phyloP scores from a whole-genome alignment of 306 rosid species.

The Begonia loranthoides region DNA sequence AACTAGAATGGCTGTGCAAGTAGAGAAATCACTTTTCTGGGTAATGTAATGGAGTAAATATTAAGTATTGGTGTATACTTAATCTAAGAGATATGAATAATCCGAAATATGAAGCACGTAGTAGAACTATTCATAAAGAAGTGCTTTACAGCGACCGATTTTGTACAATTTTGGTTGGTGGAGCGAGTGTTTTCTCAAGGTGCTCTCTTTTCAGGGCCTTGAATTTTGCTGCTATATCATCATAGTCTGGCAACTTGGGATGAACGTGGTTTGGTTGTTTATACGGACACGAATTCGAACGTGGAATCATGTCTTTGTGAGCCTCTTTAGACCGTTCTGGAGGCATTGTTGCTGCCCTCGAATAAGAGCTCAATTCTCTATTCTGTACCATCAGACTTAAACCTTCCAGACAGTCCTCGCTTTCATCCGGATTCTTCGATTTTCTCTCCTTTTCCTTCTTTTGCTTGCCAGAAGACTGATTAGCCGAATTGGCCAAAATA shows the following conservation, averaged over 20 bases:
- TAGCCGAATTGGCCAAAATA: constrained; percentile 20
- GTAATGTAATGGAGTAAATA: too few species aligned
- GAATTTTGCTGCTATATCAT: constrained; percentile 51
- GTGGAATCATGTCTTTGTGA: constrained; percentile 19
- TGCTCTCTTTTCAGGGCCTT: constrained; percentile 43
- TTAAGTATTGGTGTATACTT: too few species aligned
- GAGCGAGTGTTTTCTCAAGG: background rate
- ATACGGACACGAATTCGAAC: constrained; percentile 47
- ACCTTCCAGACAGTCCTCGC: background rate
- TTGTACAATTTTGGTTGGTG: too few species aligned
- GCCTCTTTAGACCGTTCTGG: constrained; percentile 20
- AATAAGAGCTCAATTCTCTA: constrained; percentile 14
- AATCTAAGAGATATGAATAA: too few species aligned
- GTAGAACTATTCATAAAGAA: too few species aligned
- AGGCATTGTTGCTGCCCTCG: constrained; percentile 53
- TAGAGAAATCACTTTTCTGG: too few species aligned
- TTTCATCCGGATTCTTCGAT: background rate
- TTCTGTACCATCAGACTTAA: constrained; percentile 1
- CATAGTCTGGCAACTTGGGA: constrained; percentile 70
- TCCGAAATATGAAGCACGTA: too few species aligned
- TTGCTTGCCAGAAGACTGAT: constrained; percentile 7
- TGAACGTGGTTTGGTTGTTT: constrained; percentile 52
- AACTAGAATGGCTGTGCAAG: too few species aligned
- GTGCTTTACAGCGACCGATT: too few species aligned
- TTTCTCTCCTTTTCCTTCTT: constrained; percentile 10